Conservation (phyloP, 805 yeast genomes). For the Torulaspora microellipsoides region DNA sequence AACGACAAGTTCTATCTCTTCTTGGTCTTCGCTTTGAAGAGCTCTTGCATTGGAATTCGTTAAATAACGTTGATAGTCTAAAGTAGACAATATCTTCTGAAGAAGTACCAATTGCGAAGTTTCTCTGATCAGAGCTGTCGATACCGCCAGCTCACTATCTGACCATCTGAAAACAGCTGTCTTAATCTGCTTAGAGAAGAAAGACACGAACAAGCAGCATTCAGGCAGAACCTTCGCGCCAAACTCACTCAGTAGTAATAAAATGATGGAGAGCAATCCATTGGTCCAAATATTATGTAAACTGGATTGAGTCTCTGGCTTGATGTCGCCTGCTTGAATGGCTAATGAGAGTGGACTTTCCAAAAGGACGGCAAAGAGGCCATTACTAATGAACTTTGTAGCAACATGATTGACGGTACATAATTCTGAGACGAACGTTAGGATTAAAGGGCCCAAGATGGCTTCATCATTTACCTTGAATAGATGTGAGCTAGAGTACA, state of each 20-base stretch:
- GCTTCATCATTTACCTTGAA: slow-evolving; percentile 59
- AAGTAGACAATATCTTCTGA: slow-evolving; percentile 49
- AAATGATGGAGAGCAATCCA: slow-evolving; percentile 67
- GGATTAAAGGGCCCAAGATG: slow-evolving; percentile 64
- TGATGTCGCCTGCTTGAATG: slow-evolving; percentile 62
- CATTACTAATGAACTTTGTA: slow-evolving; percentile 56
- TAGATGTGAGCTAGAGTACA: slow-evolving; percentile 65
- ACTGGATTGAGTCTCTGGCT: slow-evolving; percentile 47
- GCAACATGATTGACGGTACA: slow-evolving; percentile 60
- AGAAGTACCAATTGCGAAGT: slow-evolving; percentile 65
- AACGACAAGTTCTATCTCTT: slow-evolving; percentile 39
- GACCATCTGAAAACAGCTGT: slow-evolving; percentile 68
- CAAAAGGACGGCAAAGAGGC: slow-evolving; percentile 60
- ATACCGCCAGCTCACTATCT: slow-evolving; percentile 37
- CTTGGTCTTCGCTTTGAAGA: slow-evolving; percentile 14
- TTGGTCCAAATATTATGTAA: slow-evolving; percentile 81
- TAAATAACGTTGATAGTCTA: slow-evolving; percentile 50
- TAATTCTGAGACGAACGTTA: slow-evolving; percentile 66
- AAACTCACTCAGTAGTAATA: slow-evolving; percentile 55
- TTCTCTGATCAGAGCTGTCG: slow-evolving; percentile 54
- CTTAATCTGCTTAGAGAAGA: slow-evolving; percentile 62
- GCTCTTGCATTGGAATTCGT: slow-evolving; percentile 19
- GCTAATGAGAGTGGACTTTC: slow-evolving; percentile 69
- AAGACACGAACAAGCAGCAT: slow-evolving; percentile 53
- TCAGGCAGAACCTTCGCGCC: slow-evolving; percentile 65